Conservation (phyloP, 305 asterid genomes). For the Salvia sclarea region DNA sequence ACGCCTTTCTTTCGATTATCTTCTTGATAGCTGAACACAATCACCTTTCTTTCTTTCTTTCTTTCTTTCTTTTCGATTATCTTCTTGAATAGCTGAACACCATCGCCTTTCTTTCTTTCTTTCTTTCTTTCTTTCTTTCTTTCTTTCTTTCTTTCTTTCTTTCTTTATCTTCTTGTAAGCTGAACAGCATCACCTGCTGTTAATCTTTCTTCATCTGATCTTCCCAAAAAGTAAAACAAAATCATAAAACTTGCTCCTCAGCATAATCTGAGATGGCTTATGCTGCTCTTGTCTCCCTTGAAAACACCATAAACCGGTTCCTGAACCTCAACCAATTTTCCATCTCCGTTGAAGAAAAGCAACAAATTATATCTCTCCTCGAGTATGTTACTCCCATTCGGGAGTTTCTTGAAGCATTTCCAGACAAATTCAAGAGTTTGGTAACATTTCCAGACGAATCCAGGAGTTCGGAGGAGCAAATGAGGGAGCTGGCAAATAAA, state of each 20-base stretch:
- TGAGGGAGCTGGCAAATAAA: conserved; percentile 18
- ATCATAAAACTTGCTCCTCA: no score
- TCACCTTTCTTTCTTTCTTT: no score
- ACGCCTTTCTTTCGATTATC: no score
- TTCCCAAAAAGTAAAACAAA: neutral
- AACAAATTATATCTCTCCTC: neutral
- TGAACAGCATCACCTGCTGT: no score
- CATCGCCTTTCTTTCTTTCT: no score
- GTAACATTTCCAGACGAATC: conserved; percentile 10
- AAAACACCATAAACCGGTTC: neutral
- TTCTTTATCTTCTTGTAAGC: no score
- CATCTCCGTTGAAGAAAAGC: neutral
- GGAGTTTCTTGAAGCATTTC: conserved; percentile 12
- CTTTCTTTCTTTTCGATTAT: no score
- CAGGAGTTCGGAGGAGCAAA: conserved; percentile 11
- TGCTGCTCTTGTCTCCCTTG: conserved; percentile 32
- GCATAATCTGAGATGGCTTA: neutral
- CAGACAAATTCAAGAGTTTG: no score
- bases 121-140: no score
- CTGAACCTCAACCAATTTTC: neutral
- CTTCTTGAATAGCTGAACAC: no score
- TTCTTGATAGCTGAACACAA: no score
- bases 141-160: no score
- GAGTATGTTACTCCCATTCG: neutral
- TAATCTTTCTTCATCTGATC: neutral